phyloP scores from a whole-genome alignment of 2,329 filamentous ascomycete species.

The Bipolaris victoriae region DNA sequence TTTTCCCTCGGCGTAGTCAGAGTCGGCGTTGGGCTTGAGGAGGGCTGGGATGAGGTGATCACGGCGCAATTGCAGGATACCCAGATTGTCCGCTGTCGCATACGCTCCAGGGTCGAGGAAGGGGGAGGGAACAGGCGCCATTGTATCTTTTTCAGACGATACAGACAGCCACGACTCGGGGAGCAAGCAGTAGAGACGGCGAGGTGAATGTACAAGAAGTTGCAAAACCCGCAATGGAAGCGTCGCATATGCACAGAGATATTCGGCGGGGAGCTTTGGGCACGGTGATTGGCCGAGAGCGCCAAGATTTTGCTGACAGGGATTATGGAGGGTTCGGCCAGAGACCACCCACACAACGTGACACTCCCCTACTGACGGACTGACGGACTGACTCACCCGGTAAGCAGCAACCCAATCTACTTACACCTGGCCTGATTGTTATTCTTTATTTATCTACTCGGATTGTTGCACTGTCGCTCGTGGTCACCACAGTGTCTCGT shows the following conservation, averaged over 20 bases:
- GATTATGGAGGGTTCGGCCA: slow-evolving; percentile 10
- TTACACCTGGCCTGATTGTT: slow-evolving; percentile 22
- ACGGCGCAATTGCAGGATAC: slow-evolving; percentile 86
- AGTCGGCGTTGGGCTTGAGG: slow-evolving; percentile 46
- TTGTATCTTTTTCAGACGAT: slow-evolving; percentile 9
- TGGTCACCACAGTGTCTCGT: slow-evolving; percentile 17
- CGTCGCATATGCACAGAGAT: slow-evolving; percentile 19
- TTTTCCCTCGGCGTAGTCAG: slow-evolving; percentile 54
- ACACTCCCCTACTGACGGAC: background rate
- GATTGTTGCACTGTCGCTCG: slow-evolving; percentile 16
- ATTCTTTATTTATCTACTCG: background rate
- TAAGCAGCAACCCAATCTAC: slow-evolving; percentile 16
- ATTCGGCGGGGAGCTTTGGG: slow-evolving; percentile 35
- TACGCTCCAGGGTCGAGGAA: slow-evolving; percentile 75
- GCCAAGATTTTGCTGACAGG: slow-evolving; percentile 34
- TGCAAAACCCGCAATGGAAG: slow-evolving; percentile 8
- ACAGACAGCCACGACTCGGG: slow-evolving; percentile 1
- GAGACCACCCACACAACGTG: slow-evolving; percentile 19
- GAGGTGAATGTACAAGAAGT: slow-evolving; percentile 7
- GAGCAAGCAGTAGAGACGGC: background rate
- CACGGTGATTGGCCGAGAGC: slow-evolving; percentile 32
- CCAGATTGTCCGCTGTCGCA: slow-evolving; percentile 70
- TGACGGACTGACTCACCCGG: slow-evolving; percentile 29
- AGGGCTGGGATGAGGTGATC: slow-evolving; percentile 82
- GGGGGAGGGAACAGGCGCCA: slow-evolving; percentile 63